Evolutionary conservation across 2,329 filamentous ascomycete genomes (phyloP), one percentile per base, ranked within the genome.

Genomic region (Cercospora janseana): DNA sequence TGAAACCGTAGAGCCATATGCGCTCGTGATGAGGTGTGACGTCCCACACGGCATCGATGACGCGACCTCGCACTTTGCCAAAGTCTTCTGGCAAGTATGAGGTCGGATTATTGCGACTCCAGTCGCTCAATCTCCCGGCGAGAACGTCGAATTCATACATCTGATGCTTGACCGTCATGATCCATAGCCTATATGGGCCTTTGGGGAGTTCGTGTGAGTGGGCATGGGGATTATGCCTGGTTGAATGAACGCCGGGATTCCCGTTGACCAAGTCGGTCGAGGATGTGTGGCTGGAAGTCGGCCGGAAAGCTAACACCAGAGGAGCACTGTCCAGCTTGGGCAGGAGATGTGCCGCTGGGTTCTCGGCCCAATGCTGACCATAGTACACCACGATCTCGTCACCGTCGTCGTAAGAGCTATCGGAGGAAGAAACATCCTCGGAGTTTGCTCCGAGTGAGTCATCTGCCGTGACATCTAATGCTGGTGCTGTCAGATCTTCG

Each of bases 31-130:
- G 58, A 21, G 67, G 64, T 8, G 41, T 60, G 1, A 85, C 75
- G 64, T 94, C 87, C 91, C 92, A 97, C 29, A 95, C 69, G 20
- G 84, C 83, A 3, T 90, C 91, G 74, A 92, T 92, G 46, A 86
- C 86, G 32, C 88, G 78, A 66, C 95, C 90, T 52, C 85, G 81
- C 18, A 90, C 79, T 57, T 83, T 80, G 49, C 79, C 81, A 67
- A 94, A 92, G 40, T 87, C 80, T 3, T 77, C 75, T 0, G 90
- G 93, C 15, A 96, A 81, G 50, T 79, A 80, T 12, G 80, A 79
- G n/a, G 84, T 81, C 4, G 86, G 84, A 66, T 97, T 95, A 28
- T 87, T 80, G 57, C 88, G 80, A 6, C 88, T 89, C 93, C 93
- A 98, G 27, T 87, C 79, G 4, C 86, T 89, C 8, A 97, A 74